phyloP scores from a whole-genome alignment of 805 yeast genomes.

The Metschnikowia similis region DNA sequence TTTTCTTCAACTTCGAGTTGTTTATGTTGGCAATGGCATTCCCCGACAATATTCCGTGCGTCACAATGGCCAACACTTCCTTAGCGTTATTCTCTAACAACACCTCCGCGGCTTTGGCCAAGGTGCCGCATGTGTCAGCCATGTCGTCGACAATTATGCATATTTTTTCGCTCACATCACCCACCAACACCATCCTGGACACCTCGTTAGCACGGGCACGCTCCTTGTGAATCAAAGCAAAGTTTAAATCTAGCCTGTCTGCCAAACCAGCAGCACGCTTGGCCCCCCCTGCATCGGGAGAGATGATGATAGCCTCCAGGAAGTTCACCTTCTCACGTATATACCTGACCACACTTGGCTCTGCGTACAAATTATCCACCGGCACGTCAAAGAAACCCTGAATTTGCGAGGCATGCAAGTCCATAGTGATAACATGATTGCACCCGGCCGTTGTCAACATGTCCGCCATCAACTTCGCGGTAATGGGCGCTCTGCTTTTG shows the following conservation, averaged over 20 bases:
- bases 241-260: conserved; percentile 71
- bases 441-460: conserved; percentile 81
- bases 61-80: conserved; percentile 74
- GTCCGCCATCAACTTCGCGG: conserved; percentile 81
- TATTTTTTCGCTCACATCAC: conserved; percentile 72
- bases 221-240: conserved; percentile 82
- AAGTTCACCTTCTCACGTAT: conserved; percentile 58
- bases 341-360: conserved; percentile 74
- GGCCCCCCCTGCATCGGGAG: conserved; percentile 91
- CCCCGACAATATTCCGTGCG: conserved; percentile 77
- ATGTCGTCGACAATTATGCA: conserved; percentile 82
- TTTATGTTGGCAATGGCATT: conserved; percentile 70
- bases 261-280: conserved; percentile 85
- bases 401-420: conserved; percentile 82
- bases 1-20: conserved; percentile 60
- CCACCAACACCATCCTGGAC: conserved; percentile 78
- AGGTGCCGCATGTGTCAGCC: conserved; percentile 88
- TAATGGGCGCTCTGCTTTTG: conserved; percentile 79
- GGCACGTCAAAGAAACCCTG: conserved; percentile 84
- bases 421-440: conserved; percentile 84
- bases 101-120: conserved; percentile 78
- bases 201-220: conserved; percentile 82
- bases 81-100: conserved; percentile 64
- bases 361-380: conserved; percentile 80
- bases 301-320: conserved; percentile 66